Evolutionary conservation across 495 filamentous ascomycete species (phyloP).

Genomic region (Talaromyces thailandensis): DNA sequence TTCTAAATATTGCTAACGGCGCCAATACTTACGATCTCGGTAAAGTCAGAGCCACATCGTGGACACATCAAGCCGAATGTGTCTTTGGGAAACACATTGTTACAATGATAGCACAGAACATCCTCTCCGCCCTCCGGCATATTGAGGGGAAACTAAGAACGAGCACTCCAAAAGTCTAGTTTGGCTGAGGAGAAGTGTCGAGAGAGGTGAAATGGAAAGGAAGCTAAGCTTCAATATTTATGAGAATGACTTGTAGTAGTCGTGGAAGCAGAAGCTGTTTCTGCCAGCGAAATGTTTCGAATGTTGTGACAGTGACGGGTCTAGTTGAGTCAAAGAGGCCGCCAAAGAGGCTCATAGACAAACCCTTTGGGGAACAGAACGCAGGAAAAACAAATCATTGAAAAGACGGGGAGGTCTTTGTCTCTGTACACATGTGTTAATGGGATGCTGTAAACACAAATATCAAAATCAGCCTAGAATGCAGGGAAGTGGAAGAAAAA

Average conservation of each 20-base stretch:
- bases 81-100: conserved; percentile 68
- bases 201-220: not conserved
- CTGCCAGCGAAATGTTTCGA: not conserved
- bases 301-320: not conserved
- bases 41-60: conserved; percentile 65
- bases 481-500: not conserved
- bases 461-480: not conserved
- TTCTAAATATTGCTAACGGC: conserved; percentile 11
- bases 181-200: not conserved
- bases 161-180: not conserved
- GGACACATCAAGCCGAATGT: conserved; percentile 63
- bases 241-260: not conserved
- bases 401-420: not conserved
- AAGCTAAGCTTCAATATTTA: not conserved
- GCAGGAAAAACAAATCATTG: conserved; percentile 1
- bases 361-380: not conserved
- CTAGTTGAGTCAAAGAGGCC: not conserved
- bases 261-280: not conserved
- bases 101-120: conserved; percentile 75
- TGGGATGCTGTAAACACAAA: not conserved
- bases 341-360: conserved; percentile 1
- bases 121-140: conserved; percentile 43
- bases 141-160: conserved; percentile 7
- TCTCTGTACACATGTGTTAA: not conserved
- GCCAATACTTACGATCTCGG: conserved; percentile 55